Evolutionary conservation across 495 filamentous ascomycete genomes (phyloP).

Genomic region (Saxispiralis lemnorum): DNA sequence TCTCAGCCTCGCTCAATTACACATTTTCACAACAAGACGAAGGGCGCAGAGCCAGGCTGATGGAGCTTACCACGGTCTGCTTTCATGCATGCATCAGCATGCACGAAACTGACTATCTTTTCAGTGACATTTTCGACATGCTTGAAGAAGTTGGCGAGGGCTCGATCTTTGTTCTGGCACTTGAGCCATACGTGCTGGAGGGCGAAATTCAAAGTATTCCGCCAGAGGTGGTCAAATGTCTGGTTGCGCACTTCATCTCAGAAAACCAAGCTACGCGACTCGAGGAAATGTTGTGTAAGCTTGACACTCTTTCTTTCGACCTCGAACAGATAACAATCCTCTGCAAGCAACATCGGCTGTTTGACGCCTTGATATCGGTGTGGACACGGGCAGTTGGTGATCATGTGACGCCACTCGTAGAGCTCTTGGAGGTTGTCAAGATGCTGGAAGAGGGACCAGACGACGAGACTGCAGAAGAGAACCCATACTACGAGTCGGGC

Average conservation of each 20-base stretch:
- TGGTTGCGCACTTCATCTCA: constrained; percentile 61
- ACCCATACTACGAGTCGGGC: constrained; percentile 35
- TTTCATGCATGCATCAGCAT: constrained; percentile 68
- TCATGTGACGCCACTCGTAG: constrained; percentile 76
- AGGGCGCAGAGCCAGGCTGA: constrained; percentile 25
- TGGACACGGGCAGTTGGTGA: constrained; percentile 84
- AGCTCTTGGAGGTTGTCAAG: constrained; percentile 57
- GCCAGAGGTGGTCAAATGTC: constrained; percentile 65
- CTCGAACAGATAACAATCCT: constrained; percentile 81
- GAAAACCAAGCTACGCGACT: constrained; percentile 53
- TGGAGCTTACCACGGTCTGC: constrained; percentile 63
- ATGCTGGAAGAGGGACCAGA: constrained; percentile 36
- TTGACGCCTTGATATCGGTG: constrained; percentile 90
- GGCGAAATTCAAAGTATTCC: constrained; percentile 58
- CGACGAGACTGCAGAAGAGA: constrained; percentile 23
- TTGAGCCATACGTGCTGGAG: constrained; percentile 73
- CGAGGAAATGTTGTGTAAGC: constrained; percentile 88
- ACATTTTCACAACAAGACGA: constrained; percentile 45
- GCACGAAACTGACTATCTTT: constrained; percentile 61
- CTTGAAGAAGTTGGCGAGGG: constrained; percentile 62
- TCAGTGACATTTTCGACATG: constrained; percentile 75
- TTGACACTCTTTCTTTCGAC: constrained; percentile 80
- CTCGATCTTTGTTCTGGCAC: constrained; percentile 64
- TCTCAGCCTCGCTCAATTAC: constrained; percentile 81
- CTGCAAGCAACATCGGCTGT: constrained; percentile 78